Evolutionary conservation across 2,329 filamentous ascomycete genomes (phyloP), one percentile per base, ranked within the genome.

Genomic region (Teratosphaeria epicoccoides): DNA sequence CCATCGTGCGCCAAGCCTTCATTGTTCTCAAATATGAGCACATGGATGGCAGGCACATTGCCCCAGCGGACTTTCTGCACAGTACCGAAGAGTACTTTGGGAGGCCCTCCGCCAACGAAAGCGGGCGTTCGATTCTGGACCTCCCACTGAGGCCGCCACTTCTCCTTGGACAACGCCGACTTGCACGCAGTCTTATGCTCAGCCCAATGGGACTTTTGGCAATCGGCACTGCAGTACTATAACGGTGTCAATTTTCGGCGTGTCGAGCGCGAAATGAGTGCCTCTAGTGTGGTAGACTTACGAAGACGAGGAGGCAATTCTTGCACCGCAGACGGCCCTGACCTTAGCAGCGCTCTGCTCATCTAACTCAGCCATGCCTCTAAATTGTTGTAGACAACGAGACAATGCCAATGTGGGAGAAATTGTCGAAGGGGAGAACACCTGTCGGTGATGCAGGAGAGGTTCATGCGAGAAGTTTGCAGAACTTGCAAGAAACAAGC

Each of bases 41-140:
- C 47, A 53, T 74, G 69, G 1, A 71, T 17, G 0, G 72, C 70
- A 14, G 72, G 71, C 10, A 70, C 52, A 49, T 72, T 73, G 6
- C 70, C 71, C 71, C 70, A 74, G 10, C 73, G 59, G 51, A 61
- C 66, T 47, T 68, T 70, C 6, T 51, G 49, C 9, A 57, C 63
- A 24, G 10, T 17, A 4, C 66, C 49, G 51, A 68, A 53, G 11
- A 20, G 25, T 12, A 44, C 43, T 4, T 28, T 20, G 5, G 46
- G 47, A 28, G 49, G 46, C 20, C 59, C 28, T 20, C 20, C 25
- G 5, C 43, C 61, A 3, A 65, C 43, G 54, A 68, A 70, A 1
- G 49, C 14, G 4, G 66, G 64, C 1, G 2, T 24, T 68, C 61
- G 2, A 22, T 22, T 4, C 25, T 68, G 58, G 1, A 20, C 12